Conservation (phyloP, 129 eudicot species). For the Flaveria brownii region DNA sequence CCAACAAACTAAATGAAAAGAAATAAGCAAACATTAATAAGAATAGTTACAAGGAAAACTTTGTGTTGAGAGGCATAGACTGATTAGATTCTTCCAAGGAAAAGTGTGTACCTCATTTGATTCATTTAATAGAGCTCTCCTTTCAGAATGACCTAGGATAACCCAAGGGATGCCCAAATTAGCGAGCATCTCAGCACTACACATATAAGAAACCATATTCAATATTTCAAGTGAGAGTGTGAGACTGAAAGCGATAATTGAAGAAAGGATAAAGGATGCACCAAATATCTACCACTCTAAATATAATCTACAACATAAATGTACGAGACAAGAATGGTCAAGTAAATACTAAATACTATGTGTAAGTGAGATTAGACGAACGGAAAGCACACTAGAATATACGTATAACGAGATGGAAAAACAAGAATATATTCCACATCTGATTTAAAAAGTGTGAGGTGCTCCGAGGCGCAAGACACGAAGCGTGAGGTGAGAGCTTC, state of each 20-base stretch:
- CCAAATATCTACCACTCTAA: not conserved
- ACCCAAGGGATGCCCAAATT: slow-evolving; percentile 91
- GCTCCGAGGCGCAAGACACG: too few species aligned
- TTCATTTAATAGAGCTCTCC: slow-evolving; percentile 74
- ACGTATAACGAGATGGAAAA: not conserved
- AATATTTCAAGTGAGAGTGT: slow-evolving; percentile 20
- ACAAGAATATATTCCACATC: not conserved
- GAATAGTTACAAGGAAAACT: not conserved
- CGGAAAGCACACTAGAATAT: not conserved
- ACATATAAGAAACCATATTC: slow-evolving; percentile 23
- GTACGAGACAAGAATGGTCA: not conserved
- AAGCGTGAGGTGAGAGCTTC: too few species aligned
- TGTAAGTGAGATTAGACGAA: not conserved
- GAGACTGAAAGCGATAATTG: slow-evolving; percentile 1
- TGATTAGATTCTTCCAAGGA: slow-evolving; percentile 6
- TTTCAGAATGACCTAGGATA: slow-evolving; percentile 95
- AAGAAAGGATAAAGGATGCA: not conserved
- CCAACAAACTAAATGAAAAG: slow-evolving; percentile 75
- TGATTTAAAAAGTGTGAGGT: too few species aligned
- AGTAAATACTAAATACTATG: not conserved
- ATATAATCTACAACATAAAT: not conserved
- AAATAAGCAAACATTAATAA: slow-evolving; percentile 1
- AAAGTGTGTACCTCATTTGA: slow-evolving; percentile 75
- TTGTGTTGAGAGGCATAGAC: not conserved
- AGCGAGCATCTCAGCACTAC: slow-evolving; percentile 96